Conservation (phyloP, 2,329 filamentous ascomycete genomes). For the Neonectria magnoliae region DNA sequence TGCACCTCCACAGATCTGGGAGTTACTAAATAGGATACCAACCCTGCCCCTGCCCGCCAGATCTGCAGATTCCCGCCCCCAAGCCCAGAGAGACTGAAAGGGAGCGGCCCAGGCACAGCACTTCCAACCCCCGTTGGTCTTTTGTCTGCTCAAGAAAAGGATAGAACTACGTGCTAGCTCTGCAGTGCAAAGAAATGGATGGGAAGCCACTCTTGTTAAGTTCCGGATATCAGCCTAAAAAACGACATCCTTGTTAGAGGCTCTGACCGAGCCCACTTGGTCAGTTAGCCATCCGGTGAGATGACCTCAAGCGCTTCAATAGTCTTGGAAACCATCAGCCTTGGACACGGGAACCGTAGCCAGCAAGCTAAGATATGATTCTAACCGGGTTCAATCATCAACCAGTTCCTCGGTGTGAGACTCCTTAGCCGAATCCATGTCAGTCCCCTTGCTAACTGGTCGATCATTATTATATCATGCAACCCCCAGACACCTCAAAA, state of each 20-base stretch:
- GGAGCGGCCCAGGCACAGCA: slow-evolving; percentile 9
- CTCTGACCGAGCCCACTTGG: slow-evolving; percentile 20
- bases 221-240: neutral
- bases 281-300: slow-evolving; percentile 23
- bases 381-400: neutral
- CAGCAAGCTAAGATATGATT: neutral
- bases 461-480: neutral
- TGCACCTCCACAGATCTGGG: slow-evolving; percentile 32
- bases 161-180: neutral
- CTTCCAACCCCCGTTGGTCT: slow-evolving; percentile 1
- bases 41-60: slow-evolving; percentile 31
- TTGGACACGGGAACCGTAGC: neutral
- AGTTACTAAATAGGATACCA: slow-evolving; percentile 16
- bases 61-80: slow-evolving; percentile 39
- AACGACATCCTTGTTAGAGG: slow-evolving; percentile 5
- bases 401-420: neutral
- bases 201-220: neutral
- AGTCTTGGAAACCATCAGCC: slow-evolving; percentile 16
- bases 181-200: slow-evolving; percentile 1
- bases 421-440: neutral
- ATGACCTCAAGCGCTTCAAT: slow-evolving; percentile 21
- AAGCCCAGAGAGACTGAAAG: slow-evolving; percentile 13
- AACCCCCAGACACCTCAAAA: neutral
- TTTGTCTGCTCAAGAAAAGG: slow-evolving; percentile 1
- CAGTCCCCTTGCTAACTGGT: neutral